These are phyloP conservation scores for Globisporangium splendens DNA, from an alignment of 352 stramenopile species.

Conservation along the genomic window DNA sequence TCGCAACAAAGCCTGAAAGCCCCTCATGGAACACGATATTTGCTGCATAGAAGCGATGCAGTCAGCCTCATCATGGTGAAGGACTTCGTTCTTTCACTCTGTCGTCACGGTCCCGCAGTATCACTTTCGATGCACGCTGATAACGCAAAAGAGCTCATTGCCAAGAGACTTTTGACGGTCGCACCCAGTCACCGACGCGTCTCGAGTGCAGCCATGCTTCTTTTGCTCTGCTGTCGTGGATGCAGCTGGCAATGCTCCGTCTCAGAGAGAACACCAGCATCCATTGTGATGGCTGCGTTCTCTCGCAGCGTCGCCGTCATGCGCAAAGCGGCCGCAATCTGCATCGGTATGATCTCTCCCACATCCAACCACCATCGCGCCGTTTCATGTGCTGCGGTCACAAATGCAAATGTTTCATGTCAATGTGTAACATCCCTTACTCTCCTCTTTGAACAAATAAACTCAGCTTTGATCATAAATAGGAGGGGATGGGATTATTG, in stretches of 20 bases:
- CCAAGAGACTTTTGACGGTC: slow-evolving; percentile 5
- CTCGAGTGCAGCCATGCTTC: background rate
- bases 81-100: no score
- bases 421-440: background rate
- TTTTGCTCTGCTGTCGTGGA: background rate
- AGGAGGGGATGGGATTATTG: background rate
- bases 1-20: no score
- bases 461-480: background rate
- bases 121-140: no score
- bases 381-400: background rate
- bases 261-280: slow-evolving; percentile 7
- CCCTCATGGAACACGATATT: no score
- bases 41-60: no score
- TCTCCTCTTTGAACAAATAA: background rate
- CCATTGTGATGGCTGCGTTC: no score
- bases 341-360: background rate
- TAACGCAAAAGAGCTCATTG: background rate
- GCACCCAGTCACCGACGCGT: background rate
- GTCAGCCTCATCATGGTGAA: no score
- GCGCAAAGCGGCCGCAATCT: no score
- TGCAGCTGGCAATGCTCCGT: background rate
- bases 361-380: background rate
- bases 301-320: no score
- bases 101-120: no score
- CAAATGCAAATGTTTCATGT: background rate